Base-by-base conservation (phyloP, 2,329 filamentous ascomycete species). In the Lachnellula arida region DNA sequence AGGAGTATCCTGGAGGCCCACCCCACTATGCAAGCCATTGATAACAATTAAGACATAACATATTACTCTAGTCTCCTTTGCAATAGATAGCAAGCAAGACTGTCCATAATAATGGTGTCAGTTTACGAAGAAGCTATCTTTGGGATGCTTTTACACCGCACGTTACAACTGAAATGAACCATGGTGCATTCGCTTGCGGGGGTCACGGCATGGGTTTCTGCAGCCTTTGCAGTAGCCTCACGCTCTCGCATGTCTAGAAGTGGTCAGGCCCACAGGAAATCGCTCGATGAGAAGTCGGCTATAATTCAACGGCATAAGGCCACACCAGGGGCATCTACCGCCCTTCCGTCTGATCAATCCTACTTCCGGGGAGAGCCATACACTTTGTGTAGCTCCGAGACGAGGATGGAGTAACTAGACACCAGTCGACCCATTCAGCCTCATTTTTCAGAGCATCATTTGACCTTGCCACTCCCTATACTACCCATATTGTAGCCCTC, bases 401-500 rank as follows among this genome's bases (percentile, higher is more conserved):
- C 25, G n/a, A 42, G 35, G 25, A 14, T 12, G 37, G 17, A n/a
- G 28, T 17, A 15, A n/a, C 23, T 17, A 44, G 14, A 22, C 5
- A 15, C n/a, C 17, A 17, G 25, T 51, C 37, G 22, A 32, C 23
- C 15, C 17, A 12, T 25, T 28, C 49, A 51, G 39, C 35, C 17
- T 28, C 23, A 12, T 23, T 11, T 22, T 11, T 39, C 15, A 35
- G 28, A 25, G 44, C 28, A 17, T 55, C 34, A 60, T 42, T 61
- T 61, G n/a, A 49, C 44, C 43, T 63, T 65, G n/a, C 54, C 50
- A 14, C 59, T 53, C 50, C 56, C 63, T 19, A 70, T 64, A 11
- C 61, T 60, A 14, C 60, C 65, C 11, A 70, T 52, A 42, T 62
- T 65, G 52, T 69, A 70, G 1, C 60, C 60, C 46, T 69, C 66